Conservation (phyloP, 108 stramenopile species). For the Parietichytrium sp. region DNA sequence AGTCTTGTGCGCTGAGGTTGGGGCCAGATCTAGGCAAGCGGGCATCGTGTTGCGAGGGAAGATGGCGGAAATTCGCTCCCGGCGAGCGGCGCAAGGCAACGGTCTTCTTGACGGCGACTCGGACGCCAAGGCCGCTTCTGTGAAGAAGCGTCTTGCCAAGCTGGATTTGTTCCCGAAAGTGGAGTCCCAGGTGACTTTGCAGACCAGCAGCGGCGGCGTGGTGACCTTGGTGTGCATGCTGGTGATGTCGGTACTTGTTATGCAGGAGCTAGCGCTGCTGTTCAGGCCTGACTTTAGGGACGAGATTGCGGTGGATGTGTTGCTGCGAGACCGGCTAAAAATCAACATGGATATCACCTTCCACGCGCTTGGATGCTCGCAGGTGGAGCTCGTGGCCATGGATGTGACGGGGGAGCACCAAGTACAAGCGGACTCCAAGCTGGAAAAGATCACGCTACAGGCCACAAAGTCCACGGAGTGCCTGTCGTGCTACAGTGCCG, state of each 20-base stretch:
- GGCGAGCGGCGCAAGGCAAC: no score
- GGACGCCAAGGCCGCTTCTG: no score
- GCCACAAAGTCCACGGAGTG: background rate
- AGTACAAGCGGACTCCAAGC: background rate
- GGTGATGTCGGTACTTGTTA: background rate
- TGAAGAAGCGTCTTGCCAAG: background rate
- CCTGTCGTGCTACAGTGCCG: background rate
- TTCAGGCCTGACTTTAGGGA: background rate
- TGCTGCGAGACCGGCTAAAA: background rate
- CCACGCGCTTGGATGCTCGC: conserved; percentile 21
- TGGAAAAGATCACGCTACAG: background rate
- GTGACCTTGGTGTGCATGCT: background rate
- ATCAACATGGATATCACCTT: conserved; percentile 24
- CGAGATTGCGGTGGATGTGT: background rate
- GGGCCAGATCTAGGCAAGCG: no score
- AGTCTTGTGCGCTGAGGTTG: no score
- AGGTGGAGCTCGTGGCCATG: conserved; percentile 27
- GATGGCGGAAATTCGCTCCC: no score
- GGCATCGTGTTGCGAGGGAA: no score
- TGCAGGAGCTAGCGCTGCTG: background rate
- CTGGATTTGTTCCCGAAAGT: background rate
- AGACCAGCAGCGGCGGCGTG: background rate
- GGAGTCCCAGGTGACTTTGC: background rate
- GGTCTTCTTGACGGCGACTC: no score
- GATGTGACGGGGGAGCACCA: conserved; percentile 32